Percentiles rank a stretch among this genome's conserved stretches.
Evolutionary conservation across 164 flowering plant species (phyloP).

Genomic region (Chimonanthus salicifolius): DNA sequence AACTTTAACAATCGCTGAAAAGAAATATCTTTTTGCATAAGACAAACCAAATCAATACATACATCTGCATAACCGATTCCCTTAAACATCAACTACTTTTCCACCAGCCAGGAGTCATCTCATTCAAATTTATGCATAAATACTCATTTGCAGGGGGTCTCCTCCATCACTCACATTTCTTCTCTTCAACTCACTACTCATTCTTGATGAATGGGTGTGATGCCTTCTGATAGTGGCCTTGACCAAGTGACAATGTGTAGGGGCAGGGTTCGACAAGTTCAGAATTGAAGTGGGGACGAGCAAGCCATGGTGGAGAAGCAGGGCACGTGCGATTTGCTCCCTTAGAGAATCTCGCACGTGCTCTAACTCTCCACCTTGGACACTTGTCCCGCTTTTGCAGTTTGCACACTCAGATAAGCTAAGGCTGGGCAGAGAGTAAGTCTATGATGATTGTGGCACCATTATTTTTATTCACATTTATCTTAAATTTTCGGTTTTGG

Average conservation of each 20-base stretch:
- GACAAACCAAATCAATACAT: too few species aligned
- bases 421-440: too few species aligned
- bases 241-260: not conserved
- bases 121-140: not conserved
- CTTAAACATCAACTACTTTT: not conserved
- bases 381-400: constrained; percentile 9
- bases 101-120: not conserved
- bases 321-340: constrained; percentile 10
- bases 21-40: too few species aligned
- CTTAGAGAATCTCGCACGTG: constrained; percentile 28
- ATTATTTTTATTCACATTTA: too few species aligned
- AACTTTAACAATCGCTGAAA: not conserved
- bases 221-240: not conserved
- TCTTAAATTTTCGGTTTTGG: too few species aligned
- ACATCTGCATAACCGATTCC: too few species aligned
- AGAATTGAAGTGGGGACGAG: not conserved
- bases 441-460: too few species aligned
- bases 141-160: not conserved
- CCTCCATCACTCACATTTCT: not conserved
- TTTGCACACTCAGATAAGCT: too few species aligned
- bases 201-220: not conserved
- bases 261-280: not conserved
- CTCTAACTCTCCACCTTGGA: constrained; percentile 45
- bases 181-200: not conserved
- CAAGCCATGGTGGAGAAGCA: constrained; percentile 16